Evolutionary conservation across 805 yeast genomes (phyloP).

Genomic region (Candida berthetii): DNA sequence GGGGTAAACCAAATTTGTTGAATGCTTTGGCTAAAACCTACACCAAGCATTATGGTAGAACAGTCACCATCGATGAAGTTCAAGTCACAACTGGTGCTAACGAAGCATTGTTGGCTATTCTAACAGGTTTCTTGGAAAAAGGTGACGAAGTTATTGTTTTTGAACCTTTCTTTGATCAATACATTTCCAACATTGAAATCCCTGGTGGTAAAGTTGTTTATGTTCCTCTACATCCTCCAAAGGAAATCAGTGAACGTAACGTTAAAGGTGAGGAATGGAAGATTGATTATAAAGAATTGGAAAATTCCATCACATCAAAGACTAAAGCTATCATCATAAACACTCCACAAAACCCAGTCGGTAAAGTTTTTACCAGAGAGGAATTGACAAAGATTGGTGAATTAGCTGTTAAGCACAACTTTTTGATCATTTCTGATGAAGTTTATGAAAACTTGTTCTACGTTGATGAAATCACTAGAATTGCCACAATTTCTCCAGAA

Average conservation of each 20-base stretch:
- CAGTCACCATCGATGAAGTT: constrained; percentile 53
- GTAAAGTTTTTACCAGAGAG: constrained; percentile 74
- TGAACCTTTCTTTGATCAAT: constrained; percentile 97
- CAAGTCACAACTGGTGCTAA: constrained; percentile 95
- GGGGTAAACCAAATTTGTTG: constrained; percentile 75
- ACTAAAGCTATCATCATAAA: constrained; percentile 87
- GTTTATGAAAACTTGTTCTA: constrained; percentile 91
- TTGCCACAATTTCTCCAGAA: constrained; percentile 79
- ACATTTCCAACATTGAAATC: constrained; percentile 88
- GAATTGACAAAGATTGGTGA: constrained; percentile 76
- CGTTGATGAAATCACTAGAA: constrained; percentile 62
- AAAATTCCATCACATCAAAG: constrained; percentile 59
- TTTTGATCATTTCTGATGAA: constrained; percentile 84
- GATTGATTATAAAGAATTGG: constrained; percentile 73
- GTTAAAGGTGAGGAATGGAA: constrained; percentile 86
- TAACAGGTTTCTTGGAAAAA: constrained; percentile 75
- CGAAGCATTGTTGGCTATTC: constrained; percentile 84
- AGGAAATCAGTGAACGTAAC: constrained; percentile 51
- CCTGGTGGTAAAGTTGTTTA: constrained; percentile 90
- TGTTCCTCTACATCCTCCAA: constrained; percentile 82
- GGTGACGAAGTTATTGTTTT: constrained; percentile 96
- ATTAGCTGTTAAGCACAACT: constrained; percentile 78
- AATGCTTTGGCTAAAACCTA: constrained; percentile 68
- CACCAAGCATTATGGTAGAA: constrained; percentile 56
- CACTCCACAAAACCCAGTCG: constrained; percentile 96